phyloP scores from a whole-genome alignment of 495 filamentous ascomycete species.

The Penicillium goetzii region DNA sequence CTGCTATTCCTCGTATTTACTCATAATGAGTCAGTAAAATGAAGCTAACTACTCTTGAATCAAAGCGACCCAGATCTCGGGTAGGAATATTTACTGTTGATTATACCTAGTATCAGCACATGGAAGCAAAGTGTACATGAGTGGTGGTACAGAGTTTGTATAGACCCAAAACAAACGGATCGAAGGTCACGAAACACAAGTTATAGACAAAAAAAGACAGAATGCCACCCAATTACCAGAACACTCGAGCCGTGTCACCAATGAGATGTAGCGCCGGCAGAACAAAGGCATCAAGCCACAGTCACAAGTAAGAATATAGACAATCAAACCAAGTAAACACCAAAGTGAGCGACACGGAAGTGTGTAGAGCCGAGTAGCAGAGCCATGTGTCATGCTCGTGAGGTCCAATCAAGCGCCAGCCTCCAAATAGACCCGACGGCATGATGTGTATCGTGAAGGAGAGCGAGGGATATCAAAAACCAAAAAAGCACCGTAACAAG shows the following conservation, averaged over 20 bases:
- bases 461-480: conserved; percentile 14
- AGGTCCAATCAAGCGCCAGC: conserved; percentile 14
- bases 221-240: conserved; percentile 9
- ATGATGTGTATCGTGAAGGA: conserved; percentile 16
- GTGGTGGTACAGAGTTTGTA: conserved; percentile 23
- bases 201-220: conserved; percentile 9
- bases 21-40: conserved; percentile 3
- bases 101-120: conserved; percentile 13
- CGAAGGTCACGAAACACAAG: conserved; percentile 4
- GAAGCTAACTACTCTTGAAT: background rate
- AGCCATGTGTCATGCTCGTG: conserved; percentile 20
- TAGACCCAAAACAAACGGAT: conserved; percentile 10
- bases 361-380: conserved; percentile 4
- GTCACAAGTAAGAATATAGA: background rate
- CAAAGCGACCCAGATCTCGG: background rate
- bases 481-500: conserved; percentile 20
- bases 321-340: conserved; percentile 4
- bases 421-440: conserved; percentile 6
- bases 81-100: conserved; percentile 11
- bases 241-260: conserved; percentile 5
- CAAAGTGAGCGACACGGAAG: conserved; percentile 2
- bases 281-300: background rate
- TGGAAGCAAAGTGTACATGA: conserved; percentile 20
- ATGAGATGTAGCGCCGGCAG: background rate
- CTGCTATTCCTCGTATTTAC: background rate